Base-by-base conservation (phyloP, 2,329 filamentous ascomycete species). In the Geosmithia morbida region DNA sequence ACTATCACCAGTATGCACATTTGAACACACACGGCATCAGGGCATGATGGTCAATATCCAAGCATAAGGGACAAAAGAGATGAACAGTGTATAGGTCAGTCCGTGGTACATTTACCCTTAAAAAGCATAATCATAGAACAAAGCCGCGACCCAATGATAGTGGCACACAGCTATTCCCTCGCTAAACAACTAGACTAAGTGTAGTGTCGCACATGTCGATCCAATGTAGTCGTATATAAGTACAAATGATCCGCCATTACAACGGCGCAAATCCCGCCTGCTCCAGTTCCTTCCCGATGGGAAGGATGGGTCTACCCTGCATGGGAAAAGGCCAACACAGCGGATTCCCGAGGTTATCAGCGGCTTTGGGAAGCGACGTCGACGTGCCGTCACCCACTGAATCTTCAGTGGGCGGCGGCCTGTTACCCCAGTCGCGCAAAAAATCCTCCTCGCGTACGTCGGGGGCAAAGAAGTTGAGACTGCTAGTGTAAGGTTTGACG, bases 271-370 rank as follows among this genome's bases (percentile, higher is more conserved):
- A 79, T 0, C 75, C 75, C 2, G 74, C 72, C 29, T 72, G 66
- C 52, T 69, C 63, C 46, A 79, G 54, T 45, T 68, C 62, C 29
- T 64, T 54, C 1, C 72, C 72, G 0, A 58, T 63, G 0, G 72
- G 68, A 26, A 79, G 52, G 49, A 77, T 72, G 2, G 75, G 74
- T 19, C 74, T 65, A 0, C 75, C 75, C 52, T 78, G 75, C 71
- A 77, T 72, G 0, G 75, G 75, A 50, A 78, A 79, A 1, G 75
- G 74, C 75, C 75, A 79, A 53, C 78, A 78, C 2, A 78, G 59
- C 17, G 74, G 74, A 48, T 77, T 77, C 49, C 74, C 69, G 51
- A 69, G 57, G 18, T 55, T 60, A 19, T 67, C 66, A 0, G 64
- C 64, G 7, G 59, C 47, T 39, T 55, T 56, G 45, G 57, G 55